Percentiles rank a stretch among this genome's conserved stretches.
Conservation (phyloP, 1,139 yeast genomes). For the Diutina neorugosa region DNA sequence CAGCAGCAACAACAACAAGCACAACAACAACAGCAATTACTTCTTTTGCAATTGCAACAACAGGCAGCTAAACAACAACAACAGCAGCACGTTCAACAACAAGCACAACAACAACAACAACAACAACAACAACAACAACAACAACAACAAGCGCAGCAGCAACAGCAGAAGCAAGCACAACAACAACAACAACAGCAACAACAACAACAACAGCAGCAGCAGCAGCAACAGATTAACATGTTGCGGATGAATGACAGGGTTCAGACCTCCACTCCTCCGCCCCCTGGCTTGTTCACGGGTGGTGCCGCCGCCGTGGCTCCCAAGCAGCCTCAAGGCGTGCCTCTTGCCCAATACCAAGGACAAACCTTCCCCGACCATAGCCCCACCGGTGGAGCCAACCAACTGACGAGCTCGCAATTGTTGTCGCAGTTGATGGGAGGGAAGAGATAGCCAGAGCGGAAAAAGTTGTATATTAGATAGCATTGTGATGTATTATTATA, state of each 20-base stretch:
- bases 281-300: conserved; percentile 26
- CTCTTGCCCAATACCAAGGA: conserved; percentile 6
- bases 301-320: conserved; percentile 8
- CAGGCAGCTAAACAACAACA: conserved; percentile 7
- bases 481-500: background rate
- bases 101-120: background rate
- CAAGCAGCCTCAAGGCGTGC: conserved; percentile 7
- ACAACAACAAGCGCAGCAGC: conserved; percentile 8
- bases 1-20: conserved; percentile 11
- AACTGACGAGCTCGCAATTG: conserved; percentile 47
- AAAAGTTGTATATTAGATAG: background rate
- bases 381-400: conserved; percentile 13
- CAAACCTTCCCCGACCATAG: conserved; percentile 11
- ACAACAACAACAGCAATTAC: conserved; percentile 8
- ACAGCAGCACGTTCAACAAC: conserved; percentile 14
- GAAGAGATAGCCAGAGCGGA: conserved; percentile 24
- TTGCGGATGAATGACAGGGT: conserved; percentile 22
- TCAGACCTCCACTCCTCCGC: conserved; percentile 31
- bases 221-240: conserved; percentile 15
- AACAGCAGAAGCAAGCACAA: background rate
- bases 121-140: conserved; percentile 7
- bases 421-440: conserved; percentile 63
- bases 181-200: conserved; percentile 8
- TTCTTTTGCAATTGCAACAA: conserved; percentile 6
- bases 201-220: conserved; percentile 7